phyloP scores from a whole-genome alignment of 257 asterid genomes.

The Craterostigma plantagineum region DNA sequence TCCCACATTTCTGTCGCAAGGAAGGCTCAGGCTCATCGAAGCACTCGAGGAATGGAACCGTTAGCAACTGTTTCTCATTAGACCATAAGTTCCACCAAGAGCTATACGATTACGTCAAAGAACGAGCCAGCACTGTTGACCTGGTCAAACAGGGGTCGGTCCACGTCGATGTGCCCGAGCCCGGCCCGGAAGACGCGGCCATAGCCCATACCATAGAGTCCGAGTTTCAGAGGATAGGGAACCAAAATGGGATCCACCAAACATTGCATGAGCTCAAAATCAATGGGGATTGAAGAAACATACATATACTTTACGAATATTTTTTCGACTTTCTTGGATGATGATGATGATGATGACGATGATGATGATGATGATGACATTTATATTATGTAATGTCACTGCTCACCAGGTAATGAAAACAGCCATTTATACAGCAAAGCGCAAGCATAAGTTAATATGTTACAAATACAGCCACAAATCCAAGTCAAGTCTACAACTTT shows the following conservation, averaged over 20 bases:
- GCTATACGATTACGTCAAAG: constrained; percentile 35
- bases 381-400: no score
- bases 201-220: constrained; percentile 48
- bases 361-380: no score
- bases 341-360: no score
- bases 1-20: constrained; percentile 64
- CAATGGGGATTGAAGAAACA: constrained; percentile 8
- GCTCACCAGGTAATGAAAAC: no score
- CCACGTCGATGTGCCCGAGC: constrained; percentile 49
- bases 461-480: no score
- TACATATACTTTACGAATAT: no score
- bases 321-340: no score
- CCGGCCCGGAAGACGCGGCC: constrained; percentile 25
- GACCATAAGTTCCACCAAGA: constrained; percentile 64
- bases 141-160: constrained; percentile 49
- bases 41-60: constrained; percentile 5
- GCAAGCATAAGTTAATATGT: no score
- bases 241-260: constrained; percentile 17
- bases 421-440: no score
- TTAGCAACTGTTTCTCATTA: constrained; percentile 36
- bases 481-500: no score
- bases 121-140: constrained; percentile 18
- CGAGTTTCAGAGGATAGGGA: constrained; percentile 27
- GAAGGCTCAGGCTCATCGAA: constrained; percentile 39
- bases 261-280: constrained; percentile 20